Conservation (phyloP, 495 filamentous ascomycete species). For the Aspergillus carlsbadensis region DNA sequence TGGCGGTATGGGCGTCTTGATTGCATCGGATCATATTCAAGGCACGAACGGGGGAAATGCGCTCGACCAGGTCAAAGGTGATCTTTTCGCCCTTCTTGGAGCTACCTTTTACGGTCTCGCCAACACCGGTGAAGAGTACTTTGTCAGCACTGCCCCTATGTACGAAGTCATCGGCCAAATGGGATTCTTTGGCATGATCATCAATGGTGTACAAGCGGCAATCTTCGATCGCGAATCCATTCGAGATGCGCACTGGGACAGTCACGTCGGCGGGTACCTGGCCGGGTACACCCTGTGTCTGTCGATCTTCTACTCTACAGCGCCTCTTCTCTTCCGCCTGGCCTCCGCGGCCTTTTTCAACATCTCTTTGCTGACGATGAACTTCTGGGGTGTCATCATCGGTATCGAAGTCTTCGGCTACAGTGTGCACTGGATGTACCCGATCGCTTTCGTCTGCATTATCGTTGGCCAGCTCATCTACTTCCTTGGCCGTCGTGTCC, state of each 20-base stretch:
- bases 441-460: conserved; percentile 90
- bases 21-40: conserved; percentile 85
- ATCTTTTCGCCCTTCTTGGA: conserved; percentile 85
- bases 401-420: conserved; percentile 83
- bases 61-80: conserved; percentile 78
- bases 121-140: conserved; percentile 91
- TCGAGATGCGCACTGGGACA: conserved; percentile 61
- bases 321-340: conserved; percentile 84
- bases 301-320: conserved; percentile 80
- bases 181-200: conserved; percentile 82
- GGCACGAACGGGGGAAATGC: conserved; percentile 61
- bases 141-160: conserved; percentile 79
- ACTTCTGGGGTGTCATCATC: conserved; percentile 96
- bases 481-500: conserved; percentile 67
- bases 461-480: conserved; percentile 80
- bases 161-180: conserved; percentile 95
- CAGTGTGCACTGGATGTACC: conserved; percentile 84
- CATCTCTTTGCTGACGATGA: conserved; percentile 87
- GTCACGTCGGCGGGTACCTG: conserved; percentile 73
- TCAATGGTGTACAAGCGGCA: conserved; percentile 85
- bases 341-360: conserved; percentile 94
- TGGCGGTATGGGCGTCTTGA: conserved; percentile 85
- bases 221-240: conserved; percentile 86
- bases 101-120: conserved; percentile 89
- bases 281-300: conserved; percentile 84